Evolutionary conservation across 2,329 filamentous ascomycete species (phyloP).

Genomic region (Pseudopyricularia cyperi): DNA sequence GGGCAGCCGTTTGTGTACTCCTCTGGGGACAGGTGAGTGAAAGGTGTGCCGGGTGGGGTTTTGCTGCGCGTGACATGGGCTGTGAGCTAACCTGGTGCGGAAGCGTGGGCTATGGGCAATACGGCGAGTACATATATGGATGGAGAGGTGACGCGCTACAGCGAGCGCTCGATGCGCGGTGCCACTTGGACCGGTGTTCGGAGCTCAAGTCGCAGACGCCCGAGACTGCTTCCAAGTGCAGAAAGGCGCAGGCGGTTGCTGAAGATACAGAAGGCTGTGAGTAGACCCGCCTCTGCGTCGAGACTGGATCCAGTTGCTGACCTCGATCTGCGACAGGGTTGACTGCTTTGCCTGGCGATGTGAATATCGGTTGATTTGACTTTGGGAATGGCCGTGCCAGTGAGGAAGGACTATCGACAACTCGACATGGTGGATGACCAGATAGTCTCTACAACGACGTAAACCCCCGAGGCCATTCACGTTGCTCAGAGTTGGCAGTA

Average conservation of each 20-base stretch:
- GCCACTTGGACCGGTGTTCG: conserved; percentile 15
- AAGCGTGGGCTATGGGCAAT: conserved; percentile 14
- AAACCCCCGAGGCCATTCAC: no score
- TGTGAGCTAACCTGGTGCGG: neutral
- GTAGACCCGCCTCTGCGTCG: no score
- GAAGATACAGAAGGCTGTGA: conserved; percentile 18
- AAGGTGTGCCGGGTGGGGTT: no score
- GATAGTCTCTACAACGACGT: no score
- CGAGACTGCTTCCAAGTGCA: conserved; percentile 14
- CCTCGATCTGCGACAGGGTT: neutral
- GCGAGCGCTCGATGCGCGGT: conserved; percentile 22
- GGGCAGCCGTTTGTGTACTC: conserved; percentile 9
- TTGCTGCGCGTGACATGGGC: neutral
- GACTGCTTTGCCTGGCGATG: neutral
- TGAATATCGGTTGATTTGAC: neutral
- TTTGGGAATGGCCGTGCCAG: no score
- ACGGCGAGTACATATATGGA: conserved; percentile 20
- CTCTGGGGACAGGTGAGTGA: conserved; percentile 9
- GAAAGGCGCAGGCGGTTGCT: conserved; percentile 11
- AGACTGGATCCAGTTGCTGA: neutral
- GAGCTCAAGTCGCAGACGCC: conserved; percentile 14
- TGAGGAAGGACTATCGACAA: no score
- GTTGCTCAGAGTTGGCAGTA: no score
- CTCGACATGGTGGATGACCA: no score
- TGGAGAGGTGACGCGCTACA: conserved; percentile 20